Percentiles rank a stretch among this genome's conserved stretches.
Evolutionary conservation across 78 protist genomes (phyloP).

Genomic region (Protostelium mycophagum): DNA sequence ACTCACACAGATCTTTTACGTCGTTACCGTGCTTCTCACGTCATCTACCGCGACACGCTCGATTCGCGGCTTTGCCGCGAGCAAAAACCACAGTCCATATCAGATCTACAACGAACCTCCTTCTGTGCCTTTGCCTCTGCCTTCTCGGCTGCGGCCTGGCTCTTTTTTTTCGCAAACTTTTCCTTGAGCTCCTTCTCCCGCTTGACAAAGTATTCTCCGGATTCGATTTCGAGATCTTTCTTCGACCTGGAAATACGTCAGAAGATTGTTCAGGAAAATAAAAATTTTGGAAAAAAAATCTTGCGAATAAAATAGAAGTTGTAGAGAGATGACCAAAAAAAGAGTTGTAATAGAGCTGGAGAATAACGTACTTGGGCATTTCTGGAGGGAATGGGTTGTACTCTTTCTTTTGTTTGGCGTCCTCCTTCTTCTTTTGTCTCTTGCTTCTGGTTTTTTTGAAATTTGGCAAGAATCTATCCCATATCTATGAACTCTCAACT

Average conservation of each 20-base stretch:
- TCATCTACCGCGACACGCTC: neutral
- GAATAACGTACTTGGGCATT: slow-evolving; percentile 32
- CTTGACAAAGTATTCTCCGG: slow-evolving; percentile 85
- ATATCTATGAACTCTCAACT: too few species aligned
- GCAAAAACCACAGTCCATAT: too few species aligned
- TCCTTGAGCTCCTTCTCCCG: neutral
- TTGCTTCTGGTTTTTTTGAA: slow-evolving; percentile 78
- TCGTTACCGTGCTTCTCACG: neutral
- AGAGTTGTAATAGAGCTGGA: neutral
- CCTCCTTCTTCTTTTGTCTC: slow-evolving; percentile 6
- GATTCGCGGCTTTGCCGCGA: too few species aligned
- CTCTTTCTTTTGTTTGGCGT: slow-evolving; percentile 32
- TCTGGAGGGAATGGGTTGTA: slow-evolving; percentile 34
- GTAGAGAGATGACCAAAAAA: neutral
- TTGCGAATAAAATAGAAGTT: slow-evolving; percentile 4
- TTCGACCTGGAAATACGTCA: too few species aligned
- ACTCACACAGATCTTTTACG: neutral
- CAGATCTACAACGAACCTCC: too few species aligned
- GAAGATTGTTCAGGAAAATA: too few species aligned
- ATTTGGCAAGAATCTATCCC: slow-evolving; percentile 95
- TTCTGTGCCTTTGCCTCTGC: too few species aligned
- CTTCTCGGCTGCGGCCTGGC: too few species aligned
- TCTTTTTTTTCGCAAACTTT: too few species aligned
- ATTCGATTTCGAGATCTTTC: slow-evolving; percentile 77
- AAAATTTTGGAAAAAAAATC: too few species aligned